A percentile compares a stretch with the other conserved stretches of the same genome.
These are phyloP conservation scores for Pseudopithomyces chartarum DNA, from an alignment of 2,329 filamentous ascomycete species.

Conservation along the genomic window DNA sequence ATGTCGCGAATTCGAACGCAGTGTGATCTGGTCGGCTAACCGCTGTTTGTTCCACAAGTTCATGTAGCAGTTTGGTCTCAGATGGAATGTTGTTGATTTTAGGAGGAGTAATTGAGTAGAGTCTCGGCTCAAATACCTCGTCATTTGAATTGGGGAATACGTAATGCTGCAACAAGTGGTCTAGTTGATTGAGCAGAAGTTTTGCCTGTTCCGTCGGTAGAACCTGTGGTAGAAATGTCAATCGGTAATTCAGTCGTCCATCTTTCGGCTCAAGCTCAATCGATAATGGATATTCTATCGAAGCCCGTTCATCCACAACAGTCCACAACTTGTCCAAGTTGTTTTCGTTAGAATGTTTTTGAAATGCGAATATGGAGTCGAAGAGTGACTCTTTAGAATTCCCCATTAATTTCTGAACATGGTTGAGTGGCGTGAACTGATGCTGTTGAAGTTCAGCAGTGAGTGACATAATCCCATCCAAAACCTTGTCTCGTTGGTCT, in stretches of 20 bases:
- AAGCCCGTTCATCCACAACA: conserved; percentile 67
- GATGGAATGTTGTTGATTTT: conserved; percentile 62
- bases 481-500: conserved; percentile 60
- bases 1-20: conserved; percentile 77
- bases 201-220: conserved; percentile 71
- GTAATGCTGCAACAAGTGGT: conserved; percentile 66
- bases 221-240: conserved; percentile 69
- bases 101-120: conserved; percentile 72
- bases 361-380: conserved; percentile 84
- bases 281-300: conserved; percentile 78
- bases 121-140: neutral
- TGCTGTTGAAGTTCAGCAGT: conserved; percentile 69
- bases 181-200: conserved; percentile 73
- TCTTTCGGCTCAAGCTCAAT: conserved; percentile 72
- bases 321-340: conserved; percentile 57
- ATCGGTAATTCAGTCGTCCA: conserved; percentile 61
- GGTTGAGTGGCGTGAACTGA: conserved; percentile 72
- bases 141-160: conserved; percentile 51
- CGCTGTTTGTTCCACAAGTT: conserved; percentile 75
- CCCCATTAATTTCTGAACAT: conserved; percentile 74
- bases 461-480: conserved; percentile 67
- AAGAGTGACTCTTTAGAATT: conserved; percentile 71
- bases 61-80: conserved; percentile 68
- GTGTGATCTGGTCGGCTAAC: conserved; percentile 59
- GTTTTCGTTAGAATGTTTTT: conserved; percentile 57